Base-by-base conservation (phyloP, 164 flowering plant genomes). In the Cinnamomum chago region DNA sequence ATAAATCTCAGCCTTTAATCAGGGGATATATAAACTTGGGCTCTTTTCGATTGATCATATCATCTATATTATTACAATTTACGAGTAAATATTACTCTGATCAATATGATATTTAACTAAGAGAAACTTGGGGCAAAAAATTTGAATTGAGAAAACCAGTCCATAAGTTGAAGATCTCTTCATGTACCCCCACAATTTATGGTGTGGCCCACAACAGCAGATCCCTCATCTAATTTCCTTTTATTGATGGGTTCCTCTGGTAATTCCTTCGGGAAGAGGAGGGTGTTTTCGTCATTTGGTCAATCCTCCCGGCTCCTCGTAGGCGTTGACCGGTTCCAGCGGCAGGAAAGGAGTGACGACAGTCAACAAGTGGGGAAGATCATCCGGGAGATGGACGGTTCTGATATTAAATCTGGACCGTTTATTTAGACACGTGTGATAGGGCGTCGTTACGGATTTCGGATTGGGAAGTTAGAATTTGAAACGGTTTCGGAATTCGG, bases 291-390 rank as follows among this genome's bases (percentile, higher is more conserved):
- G 81, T 25, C 47, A 12, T 68, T 17, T 3, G 0, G 50, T 35
- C 10, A 50, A n/a, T 14, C 1, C 17, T 40, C 2, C 40, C 7
- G 7, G 1, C 5, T 27, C 2, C 40, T 15, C 17, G 18, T 62
- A n/a, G 25, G 47, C 11, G 71, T 71, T 68, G 80, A 80, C 76
- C 84, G 76, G 72, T 80, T 84, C 86, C 73, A 80, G 70, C 71
- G 84, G 82, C 81, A 47, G 22, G 66, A 72, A 75, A 67, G 30
- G 50, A 27, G 79, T 40, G 67, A 35, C 62, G 22, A 35, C 74
- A 68, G 80, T 75, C 79, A 79, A 83, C 55, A 67, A 22, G 50
- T 2, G n/a, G 60, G 60, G 70, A 60, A 15, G 33, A 30, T 24
- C 58, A 50, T 24, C 20, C 22, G 50, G 33, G 62, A 18, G 62